These are phyloP conservation scores for Spathaspora arborariae DNA, from an alignment of 805 yeast genomes.

Conservation along the genomic window DNA sequence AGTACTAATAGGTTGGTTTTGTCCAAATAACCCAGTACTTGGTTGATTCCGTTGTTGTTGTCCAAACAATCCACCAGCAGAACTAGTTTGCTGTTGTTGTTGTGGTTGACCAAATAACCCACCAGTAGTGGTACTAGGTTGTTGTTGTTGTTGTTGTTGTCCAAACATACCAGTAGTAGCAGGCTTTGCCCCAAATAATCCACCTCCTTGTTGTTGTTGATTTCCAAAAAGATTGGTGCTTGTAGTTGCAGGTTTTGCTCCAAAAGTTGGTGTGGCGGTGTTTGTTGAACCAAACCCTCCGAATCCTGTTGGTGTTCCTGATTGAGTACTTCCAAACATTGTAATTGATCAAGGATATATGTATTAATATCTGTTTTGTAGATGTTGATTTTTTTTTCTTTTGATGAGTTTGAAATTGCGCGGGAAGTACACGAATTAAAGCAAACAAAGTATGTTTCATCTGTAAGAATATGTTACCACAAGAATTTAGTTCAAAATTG, in stretches of 20 bases:
- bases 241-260: background rate
- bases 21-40: conserved; percentile 22
- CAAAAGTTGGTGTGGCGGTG: background rate
- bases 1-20: conserved; percentile 6
- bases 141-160: conserved; percentile 1
- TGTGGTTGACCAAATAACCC: conserved; percentile 19
- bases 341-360: background rate
- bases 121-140: conserved; percentile 10
- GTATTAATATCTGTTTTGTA: background rate
- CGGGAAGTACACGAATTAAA: no score
- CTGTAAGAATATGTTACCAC: background rate
- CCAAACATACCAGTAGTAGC: conserved; percentile 21
- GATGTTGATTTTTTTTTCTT: background rate
- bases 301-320: background rate
- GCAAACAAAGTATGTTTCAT: no score
- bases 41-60: conserved; percentile 9
- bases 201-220: conserved; percentile 5
- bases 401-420: conserved; percentile 1
- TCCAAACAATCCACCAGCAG: conserved; percentile 11
- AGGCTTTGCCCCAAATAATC: conserved; percentile 16
- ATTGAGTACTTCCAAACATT: conserved; percentile 3
- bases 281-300: conserved; percentile 1
- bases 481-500: background rate
- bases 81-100: conserved; percentile 9
- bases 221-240: conserved; percentile 20